A percentile compares a stretch with the other conserved stretches of the same genome.
Evolutionary conservation across 2,329 filamentous ascomycete species (phyloP).

Genomic region (Teratosphaeria destructans): DNA sequence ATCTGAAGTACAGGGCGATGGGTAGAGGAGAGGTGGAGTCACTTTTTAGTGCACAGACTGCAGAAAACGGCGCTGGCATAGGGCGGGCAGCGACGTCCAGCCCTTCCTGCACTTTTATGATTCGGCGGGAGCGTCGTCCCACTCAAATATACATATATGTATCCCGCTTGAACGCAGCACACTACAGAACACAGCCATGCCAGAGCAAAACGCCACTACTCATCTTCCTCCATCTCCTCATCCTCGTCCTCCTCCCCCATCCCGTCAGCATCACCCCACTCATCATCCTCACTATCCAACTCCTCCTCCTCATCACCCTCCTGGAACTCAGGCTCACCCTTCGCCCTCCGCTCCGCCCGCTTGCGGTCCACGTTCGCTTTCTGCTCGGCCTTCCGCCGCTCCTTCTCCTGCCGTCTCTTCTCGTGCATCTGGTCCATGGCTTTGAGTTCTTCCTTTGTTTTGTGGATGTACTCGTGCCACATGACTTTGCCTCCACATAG

Average conservation of each 20-base stretch:
- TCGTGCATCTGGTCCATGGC: conserved; percentile 78
- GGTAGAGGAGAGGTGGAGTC: not conserved
- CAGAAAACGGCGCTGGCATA: not conserved
- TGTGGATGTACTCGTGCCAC: conserved; percentile 95
- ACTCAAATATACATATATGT: not conserved
- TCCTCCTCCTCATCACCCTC: conserved; percentile 28
- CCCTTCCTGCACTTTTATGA: not conserved
- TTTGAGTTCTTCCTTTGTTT: conserved; percentile 66
- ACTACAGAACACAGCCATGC: not conserved
- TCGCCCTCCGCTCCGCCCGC: conserved; percentile 47
- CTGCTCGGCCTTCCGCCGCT: conserved; percentile 68
- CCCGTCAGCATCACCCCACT: conserved; percentile 39
- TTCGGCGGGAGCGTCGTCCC: not conserved
- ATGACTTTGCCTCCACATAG: conserved; percentile 81
- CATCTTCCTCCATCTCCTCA: conserved; percentile 1
- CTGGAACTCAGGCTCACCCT: conserved; percentile 32
- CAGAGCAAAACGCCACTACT: not conserved
- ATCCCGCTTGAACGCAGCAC: not conserved
- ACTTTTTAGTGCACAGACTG: not conserved
- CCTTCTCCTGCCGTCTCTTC: conserved; percentile 66
- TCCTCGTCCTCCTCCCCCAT: conserved; percentile 25
- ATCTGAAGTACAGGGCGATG: too few species aligned
- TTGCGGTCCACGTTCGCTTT: conserved; percentile 87
- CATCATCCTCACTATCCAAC: conserved; percentile 44
- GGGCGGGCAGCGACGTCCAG: not conserved